Evolutionary conservation across 1,284 basidiomycete genomes (phyloP), one percentile per base, ranked within the genome.

Genomic region (Ceratobasidium sp.): DNA sequence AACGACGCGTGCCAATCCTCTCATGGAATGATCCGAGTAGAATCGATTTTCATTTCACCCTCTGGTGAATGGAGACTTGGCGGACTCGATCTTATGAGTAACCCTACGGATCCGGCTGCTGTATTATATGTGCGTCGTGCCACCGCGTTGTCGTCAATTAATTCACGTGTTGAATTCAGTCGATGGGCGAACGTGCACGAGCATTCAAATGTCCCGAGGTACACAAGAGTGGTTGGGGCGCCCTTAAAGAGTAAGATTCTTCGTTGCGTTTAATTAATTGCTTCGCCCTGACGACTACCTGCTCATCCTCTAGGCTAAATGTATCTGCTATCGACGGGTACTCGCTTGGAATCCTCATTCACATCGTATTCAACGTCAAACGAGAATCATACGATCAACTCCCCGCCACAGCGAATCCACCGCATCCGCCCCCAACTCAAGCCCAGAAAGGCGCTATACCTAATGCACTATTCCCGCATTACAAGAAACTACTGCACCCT

Each of bases 41-140:
- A 92, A 77, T 92, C 94, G 1, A 90, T 99, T 79, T 99, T 98
- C 83, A 90, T 99, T 78, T 93, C 95, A 6, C 91, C 91, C 0
- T 95, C 96, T 0, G 95, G 97, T 27, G 98, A 99, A 86, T 99
- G 97, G 97, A 94, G 94, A 82, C 86, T 99, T 10, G 97, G 94
- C 44, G 97, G 97, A 0, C 97, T 99, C 82, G 98, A 99, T 81
- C 85, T 97, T 0, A 85, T 99, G 81, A 97, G 94, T 81, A 94
- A 88, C 81, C 88, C 92, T 2, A 93, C 90, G 82, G 95, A 97
- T 77, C 90, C 93, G n/a, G 83, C 87, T 64, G 88, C 93, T 12
- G 88, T 94, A 35, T 85, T 96, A 83, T 95, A 95, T 87, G 95
- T 96, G 85, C 84, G 92, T 86, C 79, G 79, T 77, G 44, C 20